Base-by-base conservation (phyloP, 2,329 filamentous ascomycete genomes). In the Venturia effusa region DNA sequence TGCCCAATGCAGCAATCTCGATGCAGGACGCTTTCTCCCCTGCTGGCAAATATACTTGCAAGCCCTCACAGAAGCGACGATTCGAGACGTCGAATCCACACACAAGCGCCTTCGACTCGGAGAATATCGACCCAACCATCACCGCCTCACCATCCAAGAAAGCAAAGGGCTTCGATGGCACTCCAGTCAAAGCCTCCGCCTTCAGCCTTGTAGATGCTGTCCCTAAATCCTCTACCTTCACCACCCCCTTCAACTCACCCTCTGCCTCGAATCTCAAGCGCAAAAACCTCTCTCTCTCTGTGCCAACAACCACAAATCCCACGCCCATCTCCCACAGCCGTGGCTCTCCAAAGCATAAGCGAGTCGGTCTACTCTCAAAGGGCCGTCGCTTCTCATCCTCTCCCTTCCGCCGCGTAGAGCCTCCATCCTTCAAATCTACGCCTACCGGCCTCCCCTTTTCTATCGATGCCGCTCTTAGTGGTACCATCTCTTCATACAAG, bases 391-490 rank as follows among this genome's bases (percentile, higher is more conserved):
- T 84, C 66, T 83, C 82, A 19, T 82, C 81, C n/a, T 81, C 84
- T 6, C 80, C 81, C 17, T 85, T 87, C 74, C 79, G 83, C 55
- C 88, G 90, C 59, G 80, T 92, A 63, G 88, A 93, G 68, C 87
- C 88, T 0, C 87, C 89, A 1, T 76, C 82, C 17, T 86, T 87
- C 72, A 75, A 77, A 61, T 76, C 77, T 66, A 76, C 80, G 7
- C 77, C 66, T 48, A 72, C 74, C 10, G 70, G 70, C 5, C 73
- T 88, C 3, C 89, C 90, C 0, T 95, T 96, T 76, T 92, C 88
- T 62, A 86, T 96, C 66, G 89, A 94, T 72, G 88, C 90, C 30
- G 92, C 91, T 3, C 83, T 95, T 67, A 89, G 84, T 73, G 88
- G 89, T 61, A 91, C 88, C 34, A 84, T 92, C 63, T 79, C 87